Percentiles rank a stretch among this genome's conserved stretches.
Evolutionary conservation across 331 rosid species (phyloP).

Genomic region (Pyrus hybrid): DNA sequence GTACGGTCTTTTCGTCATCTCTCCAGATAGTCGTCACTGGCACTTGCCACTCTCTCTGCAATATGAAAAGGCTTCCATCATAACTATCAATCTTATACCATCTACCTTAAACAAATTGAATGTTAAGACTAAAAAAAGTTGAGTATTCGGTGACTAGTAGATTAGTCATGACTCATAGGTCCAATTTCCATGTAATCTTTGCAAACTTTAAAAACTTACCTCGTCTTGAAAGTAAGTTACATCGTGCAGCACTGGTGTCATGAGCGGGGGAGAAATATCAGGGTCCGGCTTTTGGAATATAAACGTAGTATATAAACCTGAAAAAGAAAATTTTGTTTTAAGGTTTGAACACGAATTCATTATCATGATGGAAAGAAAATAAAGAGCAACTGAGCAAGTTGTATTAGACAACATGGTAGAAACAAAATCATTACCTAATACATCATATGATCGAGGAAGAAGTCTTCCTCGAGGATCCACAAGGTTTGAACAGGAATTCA

Average conservation of each 20-base stretch:
- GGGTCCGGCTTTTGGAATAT: conserved; percentile 98
- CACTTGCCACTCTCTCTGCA: conserved; percentile 49
- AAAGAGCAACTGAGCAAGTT: not conserved
- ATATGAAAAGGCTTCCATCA: not conserved
- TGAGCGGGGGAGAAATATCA: conserved; percentile 57
- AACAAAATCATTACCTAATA: conserved; percentile 53
- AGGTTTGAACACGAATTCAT: too few relatives aligned
- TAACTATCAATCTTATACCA: not conserved
- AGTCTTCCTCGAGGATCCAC: conserved; percentile 88
- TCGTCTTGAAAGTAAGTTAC: conserved; percentile 53
- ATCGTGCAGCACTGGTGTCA: conserved; percentile 57
- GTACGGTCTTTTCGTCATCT: conserved; percentile 62
- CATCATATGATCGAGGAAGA: conserved; percentile 86
- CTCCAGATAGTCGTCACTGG: conserved; percentile 30
- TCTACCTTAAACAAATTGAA: not conserved
- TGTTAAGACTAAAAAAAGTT: not conserved
- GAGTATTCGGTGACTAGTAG: not conserved
- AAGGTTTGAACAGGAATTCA: conserved; percentile 58
- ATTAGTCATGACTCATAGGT: not conserved
- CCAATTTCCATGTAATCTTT: not conserved
- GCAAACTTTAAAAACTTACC: conserved; percentile 32
- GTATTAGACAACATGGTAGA: conserved; percentile 3
- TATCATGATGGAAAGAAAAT: not conserved
- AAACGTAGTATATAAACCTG: conserved; percentile 88
- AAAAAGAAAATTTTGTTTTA: not conserved